Base-by-base conservation (phyloP, 2,329 filamentous ascomycete genomes). In the Ascochyta fabae region DNA sequence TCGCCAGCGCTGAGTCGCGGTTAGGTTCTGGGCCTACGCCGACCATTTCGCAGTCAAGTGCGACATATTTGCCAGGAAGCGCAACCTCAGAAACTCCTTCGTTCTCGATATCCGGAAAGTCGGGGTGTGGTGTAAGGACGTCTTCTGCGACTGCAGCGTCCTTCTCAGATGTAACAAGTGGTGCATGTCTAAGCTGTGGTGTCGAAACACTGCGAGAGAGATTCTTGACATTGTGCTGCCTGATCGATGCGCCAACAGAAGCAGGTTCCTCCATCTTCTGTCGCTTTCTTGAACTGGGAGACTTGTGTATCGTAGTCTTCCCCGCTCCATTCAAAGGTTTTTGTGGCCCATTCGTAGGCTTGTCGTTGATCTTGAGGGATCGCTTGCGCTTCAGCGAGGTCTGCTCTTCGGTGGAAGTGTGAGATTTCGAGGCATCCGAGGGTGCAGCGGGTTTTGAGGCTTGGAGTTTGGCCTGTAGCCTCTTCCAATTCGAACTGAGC, bases 1-100 rank as follows among this genome's bases (percentile, higher is more conserved):
- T 86, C 1, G 95, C 95, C 40, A 99, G 84, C 0, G 87, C 87
- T 33, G 91, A 92, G 70, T 87, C 84, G 61, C 88, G 82, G 46
- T 86, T 86, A 3, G 85, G 79, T 35, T 78, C 74, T 6, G 85
- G 76, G 0, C 89, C 90, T 12, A 96, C 86, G 43, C 94, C 95
- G 24, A 99, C 95, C 95, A 99, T 99, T 78, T 99, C 95, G 76
- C 95, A 99, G 79, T 99, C 95, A 42, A 99, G 86, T 19, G 91
- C 90, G 38, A 99, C 79, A 74, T 96, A 99, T 81, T 95, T 96
- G 47, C 94, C 95, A 19, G 93, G 79, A 48, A 92, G 85, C 33
- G 89, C 78, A 6, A 83, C 85, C 23, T 79, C 75, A 60, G 71
- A 75, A 2, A 78, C 67, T 50, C 80, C 78, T 59, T 74, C 73